Evolutionary conservation across 345 rosid genomes (phyloP), one percentile per base, ranked within the genome.

Genomic region (Lagerstroemia speciosa): DNA sequence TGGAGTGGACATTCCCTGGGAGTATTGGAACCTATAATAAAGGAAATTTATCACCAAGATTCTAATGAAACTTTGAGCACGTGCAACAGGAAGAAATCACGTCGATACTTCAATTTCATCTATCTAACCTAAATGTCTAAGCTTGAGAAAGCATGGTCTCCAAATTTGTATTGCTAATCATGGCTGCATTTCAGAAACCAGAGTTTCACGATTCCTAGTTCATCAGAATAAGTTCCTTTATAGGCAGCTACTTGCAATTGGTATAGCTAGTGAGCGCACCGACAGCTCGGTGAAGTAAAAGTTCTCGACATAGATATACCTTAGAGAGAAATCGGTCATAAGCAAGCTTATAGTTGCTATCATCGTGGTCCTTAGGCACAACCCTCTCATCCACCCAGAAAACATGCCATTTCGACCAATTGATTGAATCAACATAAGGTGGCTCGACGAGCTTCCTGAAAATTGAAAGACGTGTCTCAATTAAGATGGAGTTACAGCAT

Each of bases 371-470:
- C 81, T 86, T 91, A 0, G 98, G 99, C 64, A 94, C 96, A 71
- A 94, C 97, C 33, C 95, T 83, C 80, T 94, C 98, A 41, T 94
- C 98, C 26, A 86, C 95, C 97, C 99, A 91, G 70, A 94, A 89
- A 26, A 94, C 82, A 62, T 88, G 95, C 96, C 99, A 94, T 68
- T 78, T 89, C 52, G 88, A 83, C 99, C 99, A 94, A 36, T 94
- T 91, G 36, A 94, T 79, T 3, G 83, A 78, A 68, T 89, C 89
- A 60, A 80, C 26, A 10, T 83, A 82, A 17, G 91, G 97, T 2
- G 81, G 70, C 17, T 84, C 90, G 69, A 68, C 77, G 66, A 91
- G 71, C 76, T 91, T 91, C 90, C 97, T 91, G 80, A 1, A 71
- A 66, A 41, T 36, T 33, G n/a, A 4, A 50, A 50, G 10, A 41